Percentiles rank a stretch among this genome's conserved stretches.
Evolutionary conservation across 176 grass and related monocot species (phyloP).

Genomic region (Cenchrus americanus): DNA sequence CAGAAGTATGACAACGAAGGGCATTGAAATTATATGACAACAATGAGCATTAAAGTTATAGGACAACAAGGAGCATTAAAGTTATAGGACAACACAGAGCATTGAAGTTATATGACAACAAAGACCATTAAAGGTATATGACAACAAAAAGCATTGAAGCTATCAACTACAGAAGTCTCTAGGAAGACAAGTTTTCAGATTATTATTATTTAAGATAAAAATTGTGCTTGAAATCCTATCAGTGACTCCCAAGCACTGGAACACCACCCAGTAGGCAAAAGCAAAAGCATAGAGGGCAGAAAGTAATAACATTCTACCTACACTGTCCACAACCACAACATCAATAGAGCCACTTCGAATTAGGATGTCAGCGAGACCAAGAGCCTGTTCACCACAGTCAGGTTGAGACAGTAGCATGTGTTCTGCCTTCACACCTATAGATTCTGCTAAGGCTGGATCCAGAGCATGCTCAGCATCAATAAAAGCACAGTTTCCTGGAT

Average conservation of each 20-base stretch:
- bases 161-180: not conserved
- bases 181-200: not conserved
- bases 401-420: constrained; percentile 68
- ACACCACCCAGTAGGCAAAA: not conserved
- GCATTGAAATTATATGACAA: too few relatives aligned
- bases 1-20: not conserved
- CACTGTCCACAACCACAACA: constrained; percentile 88
- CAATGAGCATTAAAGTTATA: too few relatives aligned
- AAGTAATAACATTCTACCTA: constrained; percentile 51
- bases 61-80: not conserved
- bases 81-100: not conserved
- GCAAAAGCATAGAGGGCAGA: not conserved
- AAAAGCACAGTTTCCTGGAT: constrained; percentile 76
- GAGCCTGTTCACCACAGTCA: constrained; percentile 81
- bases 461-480: constrained; percentile 83
- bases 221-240: not conserved
- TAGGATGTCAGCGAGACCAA: constrained; percentile 77
- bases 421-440: constrained; percentile 68
- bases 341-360: constrained; percentile 84
- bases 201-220: not conserved
- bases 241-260: not conserved
- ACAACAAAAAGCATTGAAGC: not conserved
- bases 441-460: constrained; percentile 71
- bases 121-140: not conserved
- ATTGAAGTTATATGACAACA: not conserved